Evolutionary conservation across 768 basidiomycete genomes (phyloP).

Genomic region (Punctularia strigosozonata): DNA sequence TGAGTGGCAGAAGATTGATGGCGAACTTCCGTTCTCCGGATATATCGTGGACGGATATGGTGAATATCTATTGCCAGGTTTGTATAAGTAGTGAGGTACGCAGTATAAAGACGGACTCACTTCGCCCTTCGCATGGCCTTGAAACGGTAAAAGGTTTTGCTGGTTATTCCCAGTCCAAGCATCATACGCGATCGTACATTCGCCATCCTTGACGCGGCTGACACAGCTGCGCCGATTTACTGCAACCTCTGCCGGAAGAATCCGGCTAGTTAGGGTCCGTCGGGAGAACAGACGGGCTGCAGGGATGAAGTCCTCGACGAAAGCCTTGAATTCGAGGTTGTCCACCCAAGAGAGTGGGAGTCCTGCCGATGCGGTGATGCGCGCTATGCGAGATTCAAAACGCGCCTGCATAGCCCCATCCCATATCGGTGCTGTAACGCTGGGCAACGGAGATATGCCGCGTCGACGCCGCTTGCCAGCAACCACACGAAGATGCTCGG

Average conservation of each 20-base stretch:
- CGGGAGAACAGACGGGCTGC: background rate
- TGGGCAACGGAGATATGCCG: no score
- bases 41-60: conserved; percentile 6
- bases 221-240: background rate
- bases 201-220: background rate
- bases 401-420: background rate
- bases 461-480: no score
- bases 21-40: conserved; percentile 7
- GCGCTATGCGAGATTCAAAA: background rate
- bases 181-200: conserved; percentile 7
- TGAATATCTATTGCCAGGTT: background rate
- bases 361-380: conserved; percentile 18
- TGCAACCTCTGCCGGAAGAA: background rate
- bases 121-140: conserved; percentile 7
- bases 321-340: conserved; percentile 20
- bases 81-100: background rate
- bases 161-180: conserved; percentile 9
- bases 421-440: no score
- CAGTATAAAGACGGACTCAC: conserved; percentile 4
- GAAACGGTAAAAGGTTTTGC: conserved; percentile 8
- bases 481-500: no score
- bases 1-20: conserved; percentile 4
- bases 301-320: conserved; percentile 17
- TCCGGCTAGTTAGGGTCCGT: background rate
- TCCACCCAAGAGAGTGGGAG: conserved; percentile 25